Conservation (phyloP, 768 basidiomycete species). For the Calvatia gigantea region DNA sequence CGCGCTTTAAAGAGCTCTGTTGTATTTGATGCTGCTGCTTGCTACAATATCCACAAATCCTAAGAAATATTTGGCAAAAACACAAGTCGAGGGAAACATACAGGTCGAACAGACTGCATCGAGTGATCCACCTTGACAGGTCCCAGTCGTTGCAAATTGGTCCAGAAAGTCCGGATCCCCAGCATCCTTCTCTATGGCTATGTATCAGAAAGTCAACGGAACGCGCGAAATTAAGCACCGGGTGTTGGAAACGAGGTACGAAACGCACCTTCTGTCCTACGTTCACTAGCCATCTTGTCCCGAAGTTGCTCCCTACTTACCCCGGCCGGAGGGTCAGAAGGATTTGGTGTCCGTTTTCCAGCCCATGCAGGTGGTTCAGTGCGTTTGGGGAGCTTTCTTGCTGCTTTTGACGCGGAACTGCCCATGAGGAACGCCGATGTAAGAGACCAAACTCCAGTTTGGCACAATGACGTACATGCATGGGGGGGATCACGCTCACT, state of each 20-base stretch:
- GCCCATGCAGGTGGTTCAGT: slow-evolving; percentile 44
- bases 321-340: slow-evolving; percentile 11
- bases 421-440: slow-evolving; percentile 45
- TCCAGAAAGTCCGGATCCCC: slow-evolving; percentile 68
- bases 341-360: slow-evolving; percentile 35
- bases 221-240: not conserved
- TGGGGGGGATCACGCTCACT: not conserved
- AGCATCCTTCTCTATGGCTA: slow-evolving; percentile 64
- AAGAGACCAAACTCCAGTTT: not conserved
- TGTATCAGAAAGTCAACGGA: not conserved
- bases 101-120: slow-evolving; percentile 3
- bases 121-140: slow-evolving; percentile 68
- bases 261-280: slow-evolving; percentile 42
- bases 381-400: slow-evolving; percentile 50
- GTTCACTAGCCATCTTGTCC: slow-evolving; percentile 43
- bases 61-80: not conserved
- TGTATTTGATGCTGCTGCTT: not conserved
- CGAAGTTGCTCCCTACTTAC: not conserved
- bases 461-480: not conserved
- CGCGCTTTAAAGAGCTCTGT: slow-evolving; percentile 4
- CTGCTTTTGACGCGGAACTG: slow-evolving; percentile 54
- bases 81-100: not conserved
- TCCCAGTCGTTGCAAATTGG: slow-evolving; percentile 61
- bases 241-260: not conserved
- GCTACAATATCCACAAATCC: not conserved